These are phyloP conservation scores for Lunasporangiospora selenospora DNA, from an alignment of 192 early-diverging fungal genomes.

Conservation along the genomic window DNA sequence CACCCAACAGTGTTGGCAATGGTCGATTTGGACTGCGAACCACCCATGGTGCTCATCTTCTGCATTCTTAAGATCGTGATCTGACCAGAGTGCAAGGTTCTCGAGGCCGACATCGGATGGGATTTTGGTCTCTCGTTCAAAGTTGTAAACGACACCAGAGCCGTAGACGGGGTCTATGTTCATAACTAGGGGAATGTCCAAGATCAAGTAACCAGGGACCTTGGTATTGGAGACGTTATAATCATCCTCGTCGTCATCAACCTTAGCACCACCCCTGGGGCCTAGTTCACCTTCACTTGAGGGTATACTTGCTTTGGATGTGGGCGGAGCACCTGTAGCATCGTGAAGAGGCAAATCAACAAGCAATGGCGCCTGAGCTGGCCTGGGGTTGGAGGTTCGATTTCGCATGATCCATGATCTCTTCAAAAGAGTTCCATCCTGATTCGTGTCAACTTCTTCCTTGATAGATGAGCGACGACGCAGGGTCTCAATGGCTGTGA, in stretches of 20 bases:
- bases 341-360: too few species aligned
- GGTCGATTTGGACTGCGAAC: conserved; percentile 18
- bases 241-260: neutral
- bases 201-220: conserved; percentile 14
- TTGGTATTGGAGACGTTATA: neutral
- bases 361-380: too few species aligned
- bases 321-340: too few species aligned
- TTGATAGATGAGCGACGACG: too few species aligned
- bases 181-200: conserved; percentile 35
- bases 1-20: conserved; percentile 42
- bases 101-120: conserved; percentile 31
- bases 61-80: conserved; percentile 7
- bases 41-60: conserved; percentile 23
- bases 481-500: conserved; percentile 10
- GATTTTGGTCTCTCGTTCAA: conserved; percentile 21
- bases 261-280: neutral
- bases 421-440: too few species aligned
- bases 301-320: too few species aligned
- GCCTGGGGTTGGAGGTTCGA: too few species aligned
- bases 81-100: conserved; percentile 34
- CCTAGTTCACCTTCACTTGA: neutral
- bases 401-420: too few species aligned
- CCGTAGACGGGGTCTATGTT: conserved; percentile 29
- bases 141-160: conserved; percentile 19
- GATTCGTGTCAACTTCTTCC: too few species aligned